Evolutionary conservation across 768 basidiomycete species (phyloP).

Genomic region (Kwoniella mangroviensis): DNA sequence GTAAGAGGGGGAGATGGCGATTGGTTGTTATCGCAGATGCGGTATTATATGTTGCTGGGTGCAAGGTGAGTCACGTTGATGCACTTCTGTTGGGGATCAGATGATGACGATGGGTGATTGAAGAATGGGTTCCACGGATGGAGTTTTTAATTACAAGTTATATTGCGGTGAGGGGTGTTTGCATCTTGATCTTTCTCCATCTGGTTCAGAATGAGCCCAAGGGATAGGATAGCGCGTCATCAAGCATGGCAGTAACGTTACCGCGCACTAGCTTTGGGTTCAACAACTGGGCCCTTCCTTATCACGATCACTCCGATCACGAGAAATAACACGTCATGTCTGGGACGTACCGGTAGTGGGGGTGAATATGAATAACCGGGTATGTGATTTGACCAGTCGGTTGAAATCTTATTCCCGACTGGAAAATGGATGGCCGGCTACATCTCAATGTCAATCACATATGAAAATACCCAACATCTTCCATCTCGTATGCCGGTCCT

Average conservation of each 20-base stretch:
- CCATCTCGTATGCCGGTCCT: background rate
- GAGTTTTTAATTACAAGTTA: too few species aligned
- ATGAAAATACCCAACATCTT: background rate
- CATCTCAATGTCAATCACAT: background rate
- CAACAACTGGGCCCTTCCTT: background rate
- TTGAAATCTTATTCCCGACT: background rate
- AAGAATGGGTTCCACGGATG: background rate
- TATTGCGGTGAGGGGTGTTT: too few species aligned
- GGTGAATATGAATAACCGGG: conserved; percentile 6
- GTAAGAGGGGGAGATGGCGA: background rate
- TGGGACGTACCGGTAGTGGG: background rate
- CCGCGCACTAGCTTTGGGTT: background rate
- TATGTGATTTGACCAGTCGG: background rate
- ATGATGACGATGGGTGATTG: conserved; percentile 1
- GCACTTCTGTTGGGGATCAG: background rate
- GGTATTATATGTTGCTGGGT: too few species aligned
- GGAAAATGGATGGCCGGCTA: background rate
- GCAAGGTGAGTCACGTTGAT: conserved; percentile 4
- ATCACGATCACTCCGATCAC: background rate
- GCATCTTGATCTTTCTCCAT: background rate
- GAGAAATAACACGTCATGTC: background rate
- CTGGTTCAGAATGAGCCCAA: background rate
- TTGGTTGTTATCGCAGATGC: too few species aligned
- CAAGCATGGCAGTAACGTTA: background rate
- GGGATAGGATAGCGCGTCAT: conserved; percentile 1